Evolutionary conservation across 192 early-diverging fungal species (phyloP), one percentile per base, ranked within the genome.

Genomic region (Pilaira anomala): DNA sequence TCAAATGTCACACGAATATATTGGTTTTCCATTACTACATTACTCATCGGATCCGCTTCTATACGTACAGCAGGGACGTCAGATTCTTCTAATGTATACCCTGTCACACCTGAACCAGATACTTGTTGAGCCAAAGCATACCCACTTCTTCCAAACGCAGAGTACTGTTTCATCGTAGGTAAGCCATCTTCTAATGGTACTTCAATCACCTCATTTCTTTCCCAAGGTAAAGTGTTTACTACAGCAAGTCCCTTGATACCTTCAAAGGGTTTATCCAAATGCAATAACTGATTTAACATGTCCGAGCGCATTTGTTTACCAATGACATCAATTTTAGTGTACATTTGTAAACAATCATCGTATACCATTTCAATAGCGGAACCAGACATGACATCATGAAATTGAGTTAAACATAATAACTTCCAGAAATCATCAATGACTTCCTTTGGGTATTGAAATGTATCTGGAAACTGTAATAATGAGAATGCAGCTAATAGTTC

Each of bases 361-460:
- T 96, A 97, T 22, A 96, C 97, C 72, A 93, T 74, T 33, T 86
- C 91, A 66, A 99, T 98, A 14, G 87, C 79, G 3, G 91, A 90
- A 0, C 97, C 97, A 0, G 97, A 94, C 45, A 99, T 78, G 3
- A 98, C 91, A 75, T 98, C 96, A 66, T 99, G 97, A 71, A 99
- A 99, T 83, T 99, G 97, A 68, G 91, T 94, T 77, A 99, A 79
- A 19, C 93, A 84, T 11, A 95, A 69, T 48, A 87, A 72, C 71
- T 97, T 93, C 97, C 97, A 99, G 42, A 94, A 69, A 1, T 85
- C 74, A 39, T 91, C 89, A 1, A 99, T 62, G 50, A 90, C 86
- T 0, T 67, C 72, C 39, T 89, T 85, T 5, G 93, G 93, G 62
- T 98, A 93, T 22, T 26, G 40, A 19, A 48, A 67, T 14, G 11